Base-by-base conservation (phyloP, 257 asterid species). In the Ocimum tenuiflorum region DNA sequence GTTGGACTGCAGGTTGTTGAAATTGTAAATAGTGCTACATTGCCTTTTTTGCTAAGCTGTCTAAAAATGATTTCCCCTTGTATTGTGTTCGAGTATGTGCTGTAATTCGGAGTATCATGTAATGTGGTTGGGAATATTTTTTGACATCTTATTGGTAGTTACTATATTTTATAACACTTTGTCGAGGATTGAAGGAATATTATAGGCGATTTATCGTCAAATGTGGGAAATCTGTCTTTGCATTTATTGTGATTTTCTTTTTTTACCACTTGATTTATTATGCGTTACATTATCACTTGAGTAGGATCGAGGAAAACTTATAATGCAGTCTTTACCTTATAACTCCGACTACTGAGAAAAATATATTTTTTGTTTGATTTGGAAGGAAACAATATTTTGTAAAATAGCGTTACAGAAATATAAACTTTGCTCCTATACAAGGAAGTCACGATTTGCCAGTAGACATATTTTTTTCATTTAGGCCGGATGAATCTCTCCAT, bases 161-260 rank as follows among this genome's bases (percentile, higher is more conserved):
- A 12, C 1, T 20, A 4, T 42, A 35, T 49, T 65, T 43, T 3
- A 7, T 20, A 50, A 31, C 11, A 19, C 8, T 68, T 39, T 9
- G 52, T 39, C 23, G 20, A 19, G 56, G 39, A 59, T 59, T 65
- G 51, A 47, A 69, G 46, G 65, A 31, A 36, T 38, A 45, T 27
- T 43, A 8, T 47, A 22, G 54, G 23, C 12, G 50, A 57, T 52
- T 60, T 8, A 36, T 63, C 4, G 55, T 56, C 67, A 24, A 64
- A 57, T 72, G 5, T 15, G 6, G 46, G 27, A 23, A 57, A 62
- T 57, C 19, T 33, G 6, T 36, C 5, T 1, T 33, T 27, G 39
- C 50, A 59, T 59, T 33, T 65, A 33, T 53, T 50, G 6, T 10
- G 54, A 49, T 23, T 65, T 54, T 35, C 57, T 62, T 36, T 60